Conservation (phyloP, 352 stramenopile species). For the Phytophthora colocasiae region DNA sequence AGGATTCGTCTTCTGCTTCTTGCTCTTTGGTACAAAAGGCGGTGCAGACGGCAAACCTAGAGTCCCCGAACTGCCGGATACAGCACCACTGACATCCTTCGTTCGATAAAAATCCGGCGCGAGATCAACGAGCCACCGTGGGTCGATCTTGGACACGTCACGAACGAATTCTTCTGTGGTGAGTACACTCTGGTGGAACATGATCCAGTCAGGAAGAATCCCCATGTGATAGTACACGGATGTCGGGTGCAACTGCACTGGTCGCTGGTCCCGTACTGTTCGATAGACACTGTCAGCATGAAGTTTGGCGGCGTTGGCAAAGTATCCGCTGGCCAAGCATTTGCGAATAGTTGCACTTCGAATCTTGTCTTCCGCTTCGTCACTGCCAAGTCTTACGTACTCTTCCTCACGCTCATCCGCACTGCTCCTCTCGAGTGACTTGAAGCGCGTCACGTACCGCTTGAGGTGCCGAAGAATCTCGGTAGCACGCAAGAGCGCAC, state of each 20-base stretch:
- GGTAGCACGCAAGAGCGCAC: constrained; percentile 60
- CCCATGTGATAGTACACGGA: constrained; percentile 80
- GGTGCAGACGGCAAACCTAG: constrained; percentile 63
- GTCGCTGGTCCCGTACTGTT: constrained; percentile 72
- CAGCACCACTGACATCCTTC: constrained; percentile 66
- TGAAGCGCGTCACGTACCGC: constrained; percentile 70
- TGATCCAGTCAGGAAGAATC: constrained; percentile 95
- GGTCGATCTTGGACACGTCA: constrained; percentile 75
- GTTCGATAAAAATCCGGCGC: constrained; percentile 80
- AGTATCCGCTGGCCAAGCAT: constrained; percentile 83
- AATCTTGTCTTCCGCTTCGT: constrained; percentile 33
- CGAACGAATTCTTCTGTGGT: constrained; percentile 96
- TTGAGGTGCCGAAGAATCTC: constrained; percentile 79
- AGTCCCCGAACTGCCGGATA: constrained; percentile 75
- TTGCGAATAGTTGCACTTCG: constrained; percentile 54
- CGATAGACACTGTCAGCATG: constrained; percentile 86
- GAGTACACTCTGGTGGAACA: constrained; percentile 99
- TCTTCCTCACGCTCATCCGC: constrained; percentile 14
- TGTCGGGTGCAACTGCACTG: constrained; percentile 80
- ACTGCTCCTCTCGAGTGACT: constrained; percentile 16
- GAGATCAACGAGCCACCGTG: constrained; percentile 72
- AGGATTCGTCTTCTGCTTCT: constrained; percentile 33
- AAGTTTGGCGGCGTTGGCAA: constrained; percentile 97
- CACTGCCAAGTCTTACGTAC: constrained; percentile 9
- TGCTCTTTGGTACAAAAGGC: constrained; percentile 10